Evolutionary conservation across 805 yeast species (phyloP), one percentile per base, ranked within the genome.

Genomic region (Sugiyamaella americana): DNA sequence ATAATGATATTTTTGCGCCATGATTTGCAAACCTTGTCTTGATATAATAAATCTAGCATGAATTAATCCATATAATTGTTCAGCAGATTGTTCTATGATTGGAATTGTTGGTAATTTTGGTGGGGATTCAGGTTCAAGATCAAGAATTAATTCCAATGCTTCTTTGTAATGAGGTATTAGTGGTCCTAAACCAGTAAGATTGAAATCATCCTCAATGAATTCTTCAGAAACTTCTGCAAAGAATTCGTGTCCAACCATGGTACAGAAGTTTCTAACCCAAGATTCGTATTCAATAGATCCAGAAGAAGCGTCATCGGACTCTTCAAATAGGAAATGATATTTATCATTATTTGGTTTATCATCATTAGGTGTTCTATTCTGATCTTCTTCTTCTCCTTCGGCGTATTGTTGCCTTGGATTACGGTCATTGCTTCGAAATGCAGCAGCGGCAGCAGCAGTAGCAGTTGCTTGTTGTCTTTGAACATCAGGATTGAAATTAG

Each of bases 171-270:
- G 86, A 3, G 97, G 95, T 6, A 93, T 96, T 49, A 85, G 79
- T 54, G 82, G 76, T 26, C 84, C 74, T 44, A 93, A 73, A 1
- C 98, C 97, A 1, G 98, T 89, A 58, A 93, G 73, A 62, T 93
- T 93, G 73, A 93, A 93, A 56, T 93, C 98, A 65, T 93, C 98
- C 58, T 89, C 97, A 51, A 93, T 87, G 65, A 88, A 93, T 42
- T 87, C 96, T 41, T 85, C 87, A 1, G 88, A 75, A 4, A 93
- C 96, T 56, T 89, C 94, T 38, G 89, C 95, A 64, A 88, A 88
- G 63, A 82, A 91, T 61, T 93, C 94, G 62, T 86, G 91, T 20
- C 91, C 91, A 58, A 82, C 83, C 56, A 79, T 70, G 40, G 83
- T 75, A 61, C 94, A 84, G 64, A 82, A 87, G 55, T 81, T 81